A percentile compares a stretch with the other conserved stretches of the same genome.
These are phyloP conservation scores for Aphanomyces invadans DNA, from an alignment of 352 stramenopile genomes.

Conservation along the genomic window DNA sequence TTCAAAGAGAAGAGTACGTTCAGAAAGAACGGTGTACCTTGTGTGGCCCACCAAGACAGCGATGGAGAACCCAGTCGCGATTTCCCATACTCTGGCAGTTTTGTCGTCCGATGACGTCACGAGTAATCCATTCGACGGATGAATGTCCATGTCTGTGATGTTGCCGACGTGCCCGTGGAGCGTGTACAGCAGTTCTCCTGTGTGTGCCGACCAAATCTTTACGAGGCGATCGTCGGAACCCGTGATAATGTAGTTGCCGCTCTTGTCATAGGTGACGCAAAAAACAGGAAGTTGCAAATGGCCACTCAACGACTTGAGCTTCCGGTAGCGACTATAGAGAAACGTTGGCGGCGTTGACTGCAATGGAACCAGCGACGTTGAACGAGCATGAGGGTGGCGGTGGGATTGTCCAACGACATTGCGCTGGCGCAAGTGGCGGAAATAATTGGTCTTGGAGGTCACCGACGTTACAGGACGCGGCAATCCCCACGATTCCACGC, in stretches of 20 bases:
- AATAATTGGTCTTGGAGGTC: constrained; percentile 42
- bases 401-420: constrained; percentile 38
- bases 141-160: constrained; percentile 85
- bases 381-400: not conserved
- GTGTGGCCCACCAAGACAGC: constrained; percentile 81
- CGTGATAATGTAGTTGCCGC: constrained; percentile 93
- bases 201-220: constrained; percentile 93
- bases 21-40: constrained; percentile 48
- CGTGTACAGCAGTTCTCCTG: constrained; percentile 72
- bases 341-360: constrained; percentile 35
- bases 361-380: constrained; percentile 25
- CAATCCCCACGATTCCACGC: constrained; percentile 33
- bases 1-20: too few species aligned
- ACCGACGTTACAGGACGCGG: constrained; percentile 42
- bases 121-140: constrained; percentile 69
- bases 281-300: constrained; percentile 93
- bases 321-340: constrained; percentile 69
- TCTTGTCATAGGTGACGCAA: constrained; percentile 94
- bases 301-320: constrained; percentile 85
- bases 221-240: constrained; percentile 96
- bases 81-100: constrained; percentile 82
- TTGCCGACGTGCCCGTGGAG: constrained; percentile 81
- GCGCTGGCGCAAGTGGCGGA: constrained; percentile 40
- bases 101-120: constrained; percentile 85
- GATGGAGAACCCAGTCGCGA: constrained; percentile 71